These are phyloP conservation scores for Yarrowia porcina DNA, from an alignment of 805 yeast species.

Conservation along the genomic window DNA sequence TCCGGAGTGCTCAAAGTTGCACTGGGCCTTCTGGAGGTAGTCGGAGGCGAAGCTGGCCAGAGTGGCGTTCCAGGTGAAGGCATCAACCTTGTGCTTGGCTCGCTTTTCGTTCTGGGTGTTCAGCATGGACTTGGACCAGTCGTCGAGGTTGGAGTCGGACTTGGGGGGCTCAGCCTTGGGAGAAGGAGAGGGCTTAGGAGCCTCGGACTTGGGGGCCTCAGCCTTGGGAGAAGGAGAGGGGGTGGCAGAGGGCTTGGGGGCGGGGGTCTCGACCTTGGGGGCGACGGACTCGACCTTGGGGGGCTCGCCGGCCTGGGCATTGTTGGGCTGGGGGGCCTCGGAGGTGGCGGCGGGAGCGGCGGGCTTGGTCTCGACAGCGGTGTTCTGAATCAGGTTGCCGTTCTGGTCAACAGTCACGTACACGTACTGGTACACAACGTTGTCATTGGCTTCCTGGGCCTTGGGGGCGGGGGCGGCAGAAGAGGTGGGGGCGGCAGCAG, in stretches of 20 bases:
- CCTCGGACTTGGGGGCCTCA: background rate
- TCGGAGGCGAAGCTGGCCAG: constrained; percentile 55
- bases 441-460: constrained; percentile 19
- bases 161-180: background rate
- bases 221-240: background rate
- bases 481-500: constrained; percentile 27
- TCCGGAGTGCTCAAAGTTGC: constrained; percentile 62
- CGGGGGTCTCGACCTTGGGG: no score
- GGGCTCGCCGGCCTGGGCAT: no score
- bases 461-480: constrained; percentile 26
- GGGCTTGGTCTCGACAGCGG: constrained; percentile 11
- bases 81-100: constrained; percentile 34
- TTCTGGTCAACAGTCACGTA: constrained; percentile 44
- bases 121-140: constrained; percentile 28
- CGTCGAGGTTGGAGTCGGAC: constrained; percentile 16
- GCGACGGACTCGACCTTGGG: constrained; percentile 1
- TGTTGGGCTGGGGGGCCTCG: no score
- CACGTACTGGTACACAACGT: constrained; percentile 42
- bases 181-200: background rate
- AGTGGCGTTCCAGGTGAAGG: constrained; percentile 53
- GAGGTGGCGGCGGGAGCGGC: background rate
- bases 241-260: constrained; percentile 4
- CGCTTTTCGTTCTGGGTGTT: constrained; percentile 35
- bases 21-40: constrained; percentile 45
- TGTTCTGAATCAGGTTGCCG: constrained; percentile 38